Evolutionary conservation across 1,284 basidiomycete genomes (phyloP).

Genomic region (Leccinum solheimii): DNA sequence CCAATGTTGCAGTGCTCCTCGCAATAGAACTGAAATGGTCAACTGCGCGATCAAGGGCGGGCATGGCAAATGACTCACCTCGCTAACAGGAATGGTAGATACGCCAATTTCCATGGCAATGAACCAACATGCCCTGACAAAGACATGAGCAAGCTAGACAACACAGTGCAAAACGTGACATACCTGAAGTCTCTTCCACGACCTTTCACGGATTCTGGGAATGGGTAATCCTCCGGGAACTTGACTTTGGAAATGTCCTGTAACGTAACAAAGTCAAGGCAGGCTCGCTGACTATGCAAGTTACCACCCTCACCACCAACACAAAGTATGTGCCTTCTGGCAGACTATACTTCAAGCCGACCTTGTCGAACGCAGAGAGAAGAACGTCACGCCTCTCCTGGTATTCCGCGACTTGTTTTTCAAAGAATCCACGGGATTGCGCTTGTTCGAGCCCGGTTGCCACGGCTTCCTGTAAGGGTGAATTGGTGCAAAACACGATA

Average conservation of each 20-base stretch:
- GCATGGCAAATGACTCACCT: constrained; percentile 51
- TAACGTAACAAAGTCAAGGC: constrained; percentile 11
- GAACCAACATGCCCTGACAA: constrained; percentile 81
- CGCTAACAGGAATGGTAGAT: constrained; percentile 91
- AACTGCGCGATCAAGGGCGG: not conserved
- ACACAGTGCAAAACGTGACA: constrained; percentile 12
- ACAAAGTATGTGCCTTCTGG: constrained; percentile 92
- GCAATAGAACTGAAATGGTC: constrained; percentile 75
- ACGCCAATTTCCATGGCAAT: constrained; percentile 87
- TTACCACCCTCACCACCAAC: constrained; percentile 59
- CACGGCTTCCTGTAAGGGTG: constrained; percentile 88
- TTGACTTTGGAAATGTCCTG: constrained; percentile 82
- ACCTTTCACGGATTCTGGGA: constrained; percentile 75
- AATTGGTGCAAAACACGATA: constrained; percentile 95
- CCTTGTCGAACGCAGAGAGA: constrained; percentile 74
- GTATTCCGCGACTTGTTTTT: constrained; percentile 79
- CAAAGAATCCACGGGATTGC: constrained; percentile 74
- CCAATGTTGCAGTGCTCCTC: constrained; percentile 82
- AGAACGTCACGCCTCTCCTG: constrained; percentile 77
- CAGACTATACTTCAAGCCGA: constrained; percentile 85
- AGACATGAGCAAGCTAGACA: constrained; percentile 3
- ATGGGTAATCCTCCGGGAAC: constrained; percentile 83
- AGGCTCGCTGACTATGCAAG: not conserved
- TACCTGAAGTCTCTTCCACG: constrained; percentile 89
- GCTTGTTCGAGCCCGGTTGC: constrained; percentile 86